These are phyloP conservation scores for Neurospora sp. DNA, from an alignment of 495 filamentous ascomycete species.

Conservation along the genomic window DNA sequence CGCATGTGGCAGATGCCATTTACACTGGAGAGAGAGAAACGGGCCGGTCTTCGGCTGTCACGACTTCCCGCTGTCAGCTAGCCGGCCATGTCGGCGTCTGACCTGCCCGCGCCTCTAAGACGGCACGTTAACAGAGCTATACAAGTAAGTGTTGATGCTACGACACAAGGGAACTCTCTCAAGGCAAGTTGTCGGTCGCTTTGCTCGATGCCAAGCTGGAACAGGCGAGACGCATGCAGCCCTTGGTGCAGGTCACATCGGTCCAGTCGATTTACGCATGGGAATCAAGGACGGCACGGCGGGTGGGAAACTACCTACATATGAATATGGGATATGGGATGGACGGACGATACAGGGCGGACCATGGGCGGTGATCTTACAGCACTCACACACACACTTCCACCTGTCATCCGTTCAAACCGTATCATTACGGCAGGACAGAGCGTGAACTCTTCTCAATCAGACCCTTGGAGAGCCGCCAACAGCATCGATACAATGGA, in stretches of 20 bases:
- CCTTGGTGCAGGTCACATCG: background rate
- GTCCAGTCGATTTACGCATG: background rate
- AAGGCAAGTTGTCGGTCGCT: background rate
- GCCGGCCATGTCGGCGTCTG: background rate
- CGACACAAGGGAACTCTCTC: background rate
- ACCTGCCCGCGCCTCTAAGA: background rate
- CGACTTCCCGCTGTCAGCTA: slow-evolving; percentile 2
- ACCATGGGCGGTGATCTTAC: background rate
- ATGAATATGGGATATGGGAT: background rate
- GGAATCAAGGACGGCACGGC: background rate
- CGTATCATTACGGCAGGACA: slow-evolving; percentile 10
- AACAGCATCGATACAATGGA: background rate
- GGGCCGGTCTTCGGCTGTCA: slow-evolving; percentile 9
- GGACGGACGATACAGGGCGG: background rate
- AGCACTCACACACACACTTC: background rate
- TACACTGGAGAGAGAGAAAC: slow-evolving; percentile 21
- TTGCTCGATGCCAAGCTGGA: background rate
- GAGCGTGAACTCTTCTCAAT: background rate
- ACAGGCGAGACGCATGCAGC: background rate
- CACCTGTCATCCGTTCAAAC: background rate
- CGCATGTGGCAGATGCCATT: slow-evolving; percentile 8
- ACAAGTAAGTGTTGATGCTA: background rate
- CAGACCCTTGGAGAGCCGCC: background rate
- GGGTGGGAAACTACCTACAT: background rate
- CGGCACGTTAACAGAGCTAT: background rate